Conservation (phyloP, 306 rosid species). For the Cucurbita argyrosperma region DNA sequence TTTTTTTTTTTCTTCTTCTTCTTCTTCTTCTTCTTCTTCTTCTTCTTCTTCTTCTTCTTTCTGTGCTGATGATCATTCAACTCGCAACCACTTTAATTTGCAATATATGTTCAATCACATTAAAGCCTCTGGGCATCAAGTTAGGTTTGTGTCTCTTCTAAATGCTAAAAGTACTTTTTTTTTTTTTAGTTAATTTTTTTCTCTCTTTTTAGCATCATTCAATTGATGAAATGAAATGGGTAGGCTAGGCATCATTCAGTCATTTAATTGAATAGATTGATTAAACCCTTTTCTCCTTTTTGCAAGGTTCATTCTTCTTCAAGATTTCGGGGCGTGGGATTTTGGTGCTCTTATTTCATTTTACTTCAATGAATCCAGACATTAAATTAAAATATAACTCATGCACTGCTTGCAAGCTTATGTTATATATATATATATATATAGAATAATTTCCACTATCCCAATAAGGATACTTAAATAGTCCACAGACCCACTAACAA, state of each 20-base stretch:
- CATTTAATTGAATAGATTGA: not conserved
- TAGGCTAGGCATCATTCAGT: conserved; percentile 1
- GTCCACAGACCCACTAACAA: not conserved
- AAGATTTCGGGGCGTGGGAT: not conserved
- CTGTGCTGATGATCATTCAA: too few relatives aligned
- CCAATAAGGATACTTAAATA: not conserved
- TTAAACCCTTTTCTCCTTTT: not conserved
- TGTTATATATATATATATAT: not conserved
- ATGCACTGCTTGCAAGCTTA: not conserved
- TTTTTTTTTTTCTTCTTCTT: too few relatives aligned
- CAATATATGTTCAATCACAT: too few relatives aligned
- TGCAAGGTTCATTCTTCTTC: not conserved
- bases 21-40: not conserved
- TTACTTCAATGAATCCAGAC: not conserved
- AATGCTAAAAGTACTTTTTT: too few relatives aligned
- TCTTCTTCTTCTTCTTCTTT: too few relatives aligned
- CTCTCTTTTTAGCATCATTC: not conserved
- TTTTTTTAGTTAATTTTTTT: too few relatives aligned
- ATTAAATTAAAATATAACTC: not conserved
- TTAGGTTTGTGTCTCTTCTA: too few relatives aligned
- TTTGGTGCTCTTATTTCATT: not conserved
- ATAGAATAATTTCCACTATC: not conserved
- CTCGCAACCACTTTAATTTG: too few relatives aligned
- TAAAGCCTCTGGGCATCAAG: too few relatives aligned
- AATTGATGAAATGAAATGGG: not conserved